Base-by-base conservation (phyloP, 768 basidiomycete genomes). In the Serendipita sp. region DNA sequence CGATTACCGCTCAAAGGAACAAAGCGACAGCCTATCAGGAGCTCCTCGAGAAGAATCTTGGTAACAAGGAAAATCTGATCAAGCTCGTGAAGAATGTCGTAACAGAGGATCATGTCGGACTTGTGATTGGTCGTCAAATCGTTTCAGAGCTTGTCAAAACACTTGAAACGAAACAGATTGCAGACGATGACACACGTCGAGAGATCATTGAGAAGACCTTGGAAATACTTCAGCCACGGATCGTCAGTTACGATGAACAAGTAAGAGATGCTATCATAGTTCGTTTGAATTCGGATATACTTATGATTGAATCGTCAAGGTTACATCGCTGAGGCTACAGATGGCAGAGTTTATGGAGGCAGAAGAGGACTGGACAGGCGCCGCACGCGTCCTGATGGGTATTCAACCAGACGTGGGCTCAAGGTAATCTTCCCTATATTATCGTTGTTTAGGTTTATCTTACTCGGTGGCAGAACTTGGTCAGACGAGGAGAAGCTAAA, bases 171-270 rank as follows among this genome's bases (percentile, higher is more conserved):
- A 82, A 81, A 35, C 73, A 71, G 2, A 77, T 87, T 69, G 75
- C 79, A 51, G 76, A 83, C 69, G 70, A 76, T 13, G 83, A 85
- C 8, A 70, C 83, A 15, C 81, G 82, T 69, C 89, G 89, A 72
- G 79, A 79, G 64, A 80, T 94, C 46, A 83, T 96, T 5, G 79
- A 90, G 72, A 84, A 86, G 46, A 86, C 88, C 0, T 78, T 96
- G 38, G 75, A 78, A 18, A 79, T 82, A 37, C 76, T 89, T 45
- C 85, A 91, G 72, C 83, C 88, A 18, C 80, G 89, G 65, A 81
- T 92, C 69, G 91, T 90, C 67, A 92, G 87, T 73, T 95, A 90
- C 70, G 95, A 99, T 72, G 93, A 97, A 75, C 93, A 96, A 81
- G 96, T 92, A 70, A 68, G 5, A 34, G 15, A 5, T 69, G 10